Conservation (phyloP, 768 basidiomycete genomes). For the Pleurotus sapidus region DNA sequence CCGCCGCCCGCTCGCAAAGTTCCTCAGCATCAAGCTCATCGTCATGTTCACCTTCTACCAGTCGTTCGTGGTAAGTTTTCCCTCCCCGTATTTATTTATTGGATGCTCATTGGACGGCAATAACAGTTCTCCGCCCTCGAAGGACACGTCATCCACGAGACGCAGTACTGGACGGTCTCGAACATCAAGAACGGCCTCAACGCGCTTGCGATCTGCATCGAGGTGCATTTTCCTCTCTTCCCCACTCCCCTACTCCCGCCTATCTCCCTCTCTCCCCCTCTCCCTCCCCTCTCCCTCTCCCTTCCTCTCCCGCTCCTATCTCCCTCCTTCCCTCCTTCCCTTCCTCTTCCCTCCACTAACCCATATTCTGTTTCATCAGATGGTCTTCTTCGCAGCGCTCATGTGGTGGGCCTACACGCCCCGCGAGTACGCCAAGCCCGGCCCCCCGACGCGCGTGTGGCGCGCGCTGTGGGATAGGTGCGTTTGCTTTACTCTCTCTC, state of each 20-base stretch:
- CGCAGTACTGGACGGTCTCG: slow-evolving; percentile 76
- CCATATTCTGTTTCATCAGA: no score
- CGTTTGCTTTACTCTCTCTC: slow-evolving; percentile 20
- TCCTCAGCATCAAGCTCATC: slow-evolving; percentile 82
- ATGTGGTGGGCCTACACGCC: slow-evolving; percentile 86
- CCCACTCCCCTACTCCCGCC: background rate
- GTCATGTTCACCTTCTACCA: slow-evolving; percentile 92
- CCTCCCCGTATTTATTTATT: background rate
- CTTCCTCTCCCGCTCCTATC: background rate
- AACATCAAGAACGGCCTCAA: slow-evolving; percentile 85
- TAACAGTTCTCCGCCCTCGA: slow-evolving; percentile 62
- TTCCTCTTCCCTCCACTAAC: background rate
- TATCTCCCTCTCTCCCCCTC: background rate
- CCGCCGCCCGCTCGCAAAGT: slow-evolving; percentile 78
- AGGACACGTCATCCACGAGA: slow-evolving; percentile 67
- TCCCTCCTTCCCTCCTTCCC: background rate
- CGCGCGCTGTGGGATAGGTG: slow-evolving; percentile 71
- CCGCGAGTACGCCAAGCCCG: slow-evolving; percentile 57
- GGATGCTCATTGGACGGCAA: background rate
- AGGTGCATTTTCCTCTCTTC: slow-evolving; percentile 42
- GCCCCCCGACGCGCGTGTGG: slow-evolving; percentile 55
- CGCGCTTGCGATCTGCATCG: slow-evolving; percentile 79
- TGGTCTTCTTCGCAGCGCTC: slow-evolving; percentile 74
- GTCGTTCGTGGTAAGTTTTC: slow-evolving; percentile 57
- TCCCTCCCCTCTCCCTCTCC: background rate